Base-by-base conservation (phyloP, 805 yeast genomes). In the Ogataea nakhonphanomensis region DNA sequence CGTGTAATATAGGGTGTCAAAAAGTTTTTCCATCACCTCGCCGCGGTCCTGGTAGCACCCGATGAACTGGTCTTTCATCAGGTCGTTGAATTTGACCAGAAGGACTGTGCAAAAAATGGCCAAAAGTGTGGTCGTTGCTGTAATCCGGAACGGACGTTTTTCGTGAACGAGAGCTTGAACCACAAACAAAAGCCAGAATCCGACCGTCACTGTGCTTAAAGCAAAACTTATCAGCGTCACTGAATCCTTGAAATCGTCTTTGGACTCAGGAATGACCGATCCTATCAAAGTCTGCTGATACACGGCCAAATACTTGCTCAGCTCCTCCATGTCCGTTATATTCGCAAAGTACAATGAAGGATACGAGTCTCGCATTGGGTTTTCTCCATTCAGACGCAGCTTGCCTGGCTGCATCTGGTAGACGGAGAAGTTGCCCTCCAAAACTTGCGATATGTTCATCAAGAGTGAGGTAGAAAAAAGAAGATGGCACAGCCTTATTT, bases 141-240 rank as follows among this genome's bases (percentile, higher is more conserved):
- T 74, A 26, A 85, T 71, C 31, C 79, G 58, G 29, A 66, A 55
- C 4, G 90, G 88, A 40, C 82, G 74, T 20, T 74, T 64, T 48
- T 76, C 76, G 28, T 73, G 76, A 14, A 78, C 71, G 24, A 85
- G 56, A 14, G 74, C 54, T 30, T 83, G 65, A 25, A 84, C 60
- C 12, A 83, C 45, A 36, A 81, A 62, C 20, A 86, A 65, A 78
- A 84, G 77, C 95, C 95, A 86, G 21, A 81, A 67, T 11, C 81
- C 71, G 5, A 78, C 76, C 44, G 78, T 76, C 13, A 76, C 66
- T 0, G 80, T 76, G 39, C 77, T 69, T 4, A 73, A 54, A n/a
- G 73, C 72, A 59, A 76, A 79, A 31, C 74, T 61, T 3, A 79
- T 61, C 30, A 70, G 57, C 2, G 70, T 57, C 32, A 69, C 65